Conservation (phyloP, 176 grass and related monocot genomes). For the Carex scoparia region DNA sequence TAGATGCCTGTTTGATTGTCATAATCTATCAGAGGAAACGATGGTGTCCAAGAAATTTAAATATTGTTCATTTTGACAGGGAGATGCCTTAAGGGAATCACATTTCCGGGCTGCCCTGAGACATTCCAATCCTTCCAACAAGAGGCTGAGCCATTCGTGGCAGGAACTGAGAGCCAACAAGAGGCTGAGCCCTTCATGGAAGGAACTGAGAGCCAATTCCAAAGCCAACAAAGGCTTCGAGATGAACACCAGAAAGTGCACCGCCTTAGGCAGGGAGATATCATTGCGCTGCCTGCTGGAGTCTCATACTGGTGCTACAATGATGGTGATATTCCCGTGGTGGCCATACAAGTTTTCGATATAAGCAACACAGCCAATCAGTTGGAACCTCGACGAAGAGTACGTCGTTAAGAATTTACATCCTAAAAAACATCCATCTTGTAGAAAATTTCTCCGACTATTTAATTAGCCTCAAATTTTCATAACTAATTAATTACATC, state of each 20-base stretch:
- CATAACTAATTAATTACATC: background rate
- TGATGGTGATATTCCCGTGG: constrained; percentile 34
- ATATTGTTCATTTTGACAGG: background rate
- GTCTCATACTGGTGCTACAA: constrained; percentile 47
- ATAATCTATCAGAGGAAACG: background rate
- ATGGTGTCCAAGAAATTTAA: background rate
- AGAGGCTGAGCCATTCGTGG: background rate
- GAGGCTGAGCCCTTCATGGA: background rate
- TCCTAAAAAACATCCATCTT: too few species aligned
- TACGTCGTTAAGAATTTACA: background rate
- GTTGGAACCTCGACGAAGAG: constrained; percentile 30
- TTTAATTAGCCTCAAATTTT: background rate
- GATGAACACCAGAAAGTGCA: constrained; percentile 44
- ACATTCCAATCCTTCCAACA: constrained; percentile 19
- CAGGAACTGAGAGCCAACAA: background rate
- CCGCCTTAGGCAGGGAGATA: constrained; percentile 36
- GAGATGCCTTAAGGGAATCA: constrained; percentile 17
- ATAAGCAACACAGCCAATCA: constrained; percentile 34
- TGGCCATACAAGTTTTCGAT: constrained; percentile 32
- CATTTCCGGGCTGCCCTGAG: constrained; percentile 14
- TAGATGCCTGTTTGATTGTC: background rate
- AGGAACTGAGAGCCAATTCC: too few species aligned
- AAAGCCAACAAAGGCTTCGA: constrained; percentile 14
- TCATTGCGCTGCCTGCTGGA: constrained; percentile 33
- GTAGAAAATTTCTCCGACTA: too few species aligned